A percentile compares a stretch with the other conserved stretches of the same genome.
phyloP scores from a whole-genome alignment of 2,329 filamentous ascomycete genomes.

The Aspergillus proliferans region DNA sequence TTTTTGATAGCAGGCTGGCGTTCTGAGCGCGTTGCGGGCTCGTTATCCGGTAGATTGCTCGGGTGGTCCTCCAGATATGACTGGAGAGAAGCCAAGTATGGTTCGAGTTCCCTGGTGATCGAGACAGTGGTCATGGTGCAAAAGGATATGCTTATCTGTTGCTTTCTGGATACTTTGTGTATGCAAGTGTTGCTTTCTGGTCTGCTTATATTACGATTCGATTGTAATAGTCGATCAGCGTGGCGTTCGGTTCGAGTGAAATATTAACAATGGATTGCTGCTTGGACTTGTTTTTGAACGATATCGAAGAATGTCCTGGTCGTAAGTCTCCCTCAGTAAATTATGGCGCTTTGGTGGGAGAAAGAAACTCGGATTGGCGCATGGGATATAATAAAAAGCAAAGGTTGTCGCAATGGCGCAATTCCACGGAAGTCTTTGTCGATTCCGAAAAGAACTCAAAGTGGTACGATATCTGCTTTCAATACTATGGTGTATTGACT shows the following conservation, averaged over 20 bases:
- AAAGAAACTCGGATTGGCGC: background rate
- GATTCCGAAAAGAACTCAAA: background rate
- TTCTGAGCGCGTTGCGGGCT: background rate
- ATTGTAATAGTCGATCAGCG: background rate
- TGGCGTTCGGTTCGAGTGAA: background rate
- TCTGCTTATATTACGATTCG: slow-evolving; percentile 1
- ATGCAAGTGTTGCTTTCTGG: background rate
- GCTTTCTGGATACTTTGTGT: slow-evolving; percentile 1
- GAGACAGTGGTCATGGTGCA: slow-evolving; percentile 23
- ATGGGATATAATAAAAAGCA: background rate
- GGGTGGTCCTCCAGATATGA: slow-evolving; percentile 16
- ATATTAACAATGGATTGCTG: background rate
- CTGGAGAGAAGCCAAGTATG: slow-evolving; percentile 25
- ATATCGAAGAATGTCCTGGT: too few relatives aligned
- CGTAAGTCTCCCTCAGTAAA: background rate
- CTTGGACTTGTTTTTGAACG: background rate
- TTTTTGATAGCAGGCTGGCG: background rate
- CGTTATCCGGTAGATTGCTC: background rate
- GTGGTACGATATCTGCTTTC: background rate
- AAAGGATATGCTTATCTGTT: slow-evolving; percentile 2
- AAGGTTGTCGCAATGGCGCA: background rate
- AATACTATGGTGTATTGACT: background rate
- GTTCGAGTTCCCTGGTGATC: slow-evolving; percentile 25
- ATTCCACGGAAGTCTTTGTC: background rate
- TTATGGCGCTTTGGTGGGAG: background rate